phyloP scores from a whole-genome alignment of 768 basidiomycete species.

The Cystobasidium tubakii region DNA sequence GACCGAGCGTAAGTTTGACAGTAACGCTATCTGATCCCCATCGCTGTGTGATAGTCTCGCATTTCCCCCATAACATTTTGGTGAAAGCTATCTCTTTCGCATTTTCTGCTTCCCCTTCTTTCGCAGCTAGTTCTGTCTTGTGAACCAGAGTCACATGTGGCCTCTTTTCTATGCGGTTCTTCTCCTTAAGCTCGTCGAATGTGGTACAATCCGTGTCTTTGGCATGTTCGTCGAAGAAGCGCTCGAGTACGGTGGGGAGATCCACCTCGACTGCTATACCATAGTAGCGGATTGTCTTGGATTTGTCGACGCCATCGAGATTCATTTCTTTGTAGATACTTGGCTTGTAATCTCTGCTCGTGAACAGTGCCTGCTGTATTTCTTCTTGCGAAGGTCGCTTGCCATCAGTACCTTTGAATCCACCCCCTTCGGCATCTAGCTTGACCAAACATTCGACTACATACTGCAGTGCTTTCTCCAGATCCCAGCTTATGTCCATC shows the following conservation, averaged over 20 bases:
- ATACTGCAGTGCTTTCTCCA: conserved; percentile 58
- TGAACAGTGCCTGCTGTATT: conserved; percentile 56
- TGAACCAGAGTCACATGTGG: conserved; percentile 90
- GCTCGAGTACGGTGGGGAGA: conserved; percentile 38
- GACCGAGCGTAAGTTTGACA: conserved; percentile 51
- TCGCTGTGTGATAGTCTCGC: conserved; percentile 48
- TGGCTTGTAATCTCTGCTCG: conserved; percentile 53
- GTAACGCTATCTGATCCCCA: conserved; percentile 58
- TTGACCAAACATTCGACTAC: conserved; percentile 60
- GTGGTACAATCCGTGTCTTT: conserved; percentile 48
- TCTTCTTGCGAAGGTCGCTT: conserved; percentile 51
- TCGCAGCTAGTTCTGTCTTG: conserved; percentile 52
- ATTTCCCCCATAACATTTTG: conserved; percentile 42
- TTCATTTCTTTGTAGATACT: conserved; percentile 48
- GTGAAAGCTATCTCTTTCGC: conserved; percentile 42
- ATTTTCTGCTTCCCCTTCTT: conserved; percentile 43
- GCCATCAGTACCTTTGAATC: conserved; percentile 7
- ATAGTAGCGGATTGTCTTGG: conserved; percentile 59
- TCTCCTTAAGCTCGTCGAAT: conserved; percentile 55
- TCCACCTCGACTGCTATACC: conserved; percentile 68
- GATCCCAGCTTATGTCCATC: conserved; percentile 59
- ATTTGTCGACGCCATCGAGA: conserved; percentile 38
- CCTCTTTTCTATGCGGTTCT: conserved; percentile 55
- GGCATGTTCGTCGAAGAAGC: conserved; percentile 35
- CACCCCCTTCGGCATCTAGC: conserved; percentile 54